Conservation (phyloP, 2,329 filamentous ascomycete genomes). For the Aureobasidium sp. region DNA sequence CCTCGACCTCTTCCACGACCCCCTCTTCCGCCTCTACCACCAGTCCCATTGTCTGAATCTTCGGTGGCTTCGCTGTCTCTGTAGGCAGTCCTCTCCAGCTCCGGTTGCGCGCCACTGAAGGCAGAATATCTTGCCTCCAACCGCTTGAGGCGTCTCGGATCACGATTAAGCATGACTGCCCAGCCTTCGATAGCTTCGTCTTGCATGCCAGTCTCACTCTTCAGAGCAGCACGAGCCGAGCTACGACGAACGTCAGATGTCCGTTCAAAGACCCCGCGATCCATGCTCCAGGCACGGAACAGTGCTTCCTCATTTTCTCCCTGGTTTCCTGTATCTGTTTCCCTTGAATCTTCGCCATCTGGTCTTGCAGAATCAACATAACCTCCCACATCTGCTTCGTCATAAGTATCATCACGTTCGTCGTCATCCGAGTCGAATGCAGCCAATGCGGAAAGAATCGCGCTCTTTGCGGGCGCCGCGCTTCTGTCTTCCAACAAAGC, state of each 20-base stretch:
- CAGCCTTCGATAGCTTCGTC: slow-evolving; percentile 94
- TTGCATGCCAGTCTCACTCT: slow-evolving; percentile 75
- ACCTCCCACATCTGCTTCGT: slow-evolving; percentile 83
- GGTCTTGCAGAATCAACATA: slow-evolving; percentile 61
- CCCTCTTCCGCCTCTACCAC: slow-evolving; percentile 36
- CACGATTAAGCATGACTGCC: slow-evolving; percentile 75
- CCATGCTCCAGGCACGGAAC: slow-evolving; percentile 63
- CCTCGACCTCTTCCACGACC: slow-evolving; percentile 45
- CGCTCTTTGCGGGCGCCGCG: slow-evolving; percentile 66
- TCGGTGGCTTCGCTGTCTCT: slow-evolving; percentile 47
- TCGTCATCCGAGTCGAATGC: slow-evolving; percentile 92
- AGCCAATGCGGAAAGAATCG: slow-evolving; percentile 80
- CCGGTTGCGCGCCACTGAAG: slow-evolving; percentile 59
- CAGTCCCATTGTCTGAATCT: slow-evolving; percentile 47
- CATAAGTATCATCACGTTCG: slow-evolving; percentile 94
- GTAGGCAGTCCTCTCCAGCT: slow-evolving; percentile 62
- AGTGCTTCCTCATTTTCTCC: slow-evolving; percentile 60
- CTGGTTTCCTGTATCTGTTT: slow-evolving; percentile 40
- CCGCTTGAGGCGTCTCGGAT: slow-evolving; percentile 59
- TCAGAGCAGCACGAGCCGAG: slow-evolving; percentile 55
- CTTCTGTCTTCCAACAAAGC: slow-evolving; percentile 60
- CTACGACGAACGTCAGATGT: slow-evolving; percentile 64
- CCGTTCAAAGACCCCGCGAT: slow-evolving; percentile 61
- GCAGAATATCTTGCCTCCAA: slow-evolving; percentile 64
- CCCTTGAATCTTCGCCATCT: slow-evolving; percentile 41